Evolutionary conservation across 1,284 basidiomycete genomes (phyloP).

Genomic region (Porodaedalea pini): DNA sequence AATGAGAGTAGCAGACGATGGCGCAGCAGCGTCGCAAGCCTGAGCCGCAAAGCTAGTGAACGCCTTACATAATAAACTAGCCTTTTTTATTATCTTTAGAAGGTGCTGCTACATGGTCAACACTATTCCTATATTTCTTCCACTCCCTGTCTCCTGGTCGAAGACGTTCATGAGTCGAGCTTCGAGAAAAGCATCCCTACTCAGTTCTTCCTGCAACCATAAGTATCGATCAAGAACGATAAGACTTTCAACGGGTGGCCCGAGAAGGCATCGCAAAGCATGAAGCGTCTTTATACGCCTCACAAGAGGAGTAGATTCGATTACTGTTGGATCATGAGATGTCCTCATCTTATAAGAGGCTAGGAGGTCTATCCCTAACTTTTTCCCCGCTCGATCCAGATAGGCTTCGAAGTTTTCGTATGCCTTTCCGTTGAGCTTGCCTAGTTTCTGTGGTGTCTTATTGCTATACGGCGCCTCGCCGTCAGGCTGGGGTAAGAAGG

Average conservation of each 20-base stretch:
- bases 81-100: neutral
- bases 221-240: conserved; percentile 37
- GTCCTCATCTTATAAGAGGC: conserved; percentile 14
- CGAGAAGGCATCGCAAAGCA: conserved; percentile 37
- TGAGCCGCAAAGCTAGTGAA: neutral
- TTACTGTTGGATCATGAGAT: neutral
- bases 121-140: conserved; percentile 27
- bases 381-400: conserved; percentile 26
- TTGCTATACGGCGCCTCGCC: neutral
- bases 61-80: neutral
- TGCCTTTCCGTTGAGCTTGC: conserved; percentile 33
- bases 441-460: conserved; percentile 26
- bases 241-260: conserved; percentile 39
- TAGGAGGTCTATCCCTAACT: conserved; percentile 25
- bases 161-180: conserved; percentile 24
- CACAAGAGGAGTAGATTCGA: conserved; percentile 22
- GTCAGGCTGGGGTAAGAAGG: neutral
- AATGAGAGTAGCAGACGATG: neutral
- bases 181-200: neutral
- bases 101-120: conserved; percentile 4
- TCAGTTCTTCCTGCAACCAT: conserved; percentile 32
- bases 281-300: conserved; percentile 38
- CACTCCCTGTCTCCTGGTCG: conserved; percentile 26
- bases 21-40: neutral
- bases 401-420: conserved; percentile 36